A percentile compares a stretch with the other conserved stretches of the same genome.
Conservation (phyloP, 495 filamentous ascomycete genomes). For the Daldinia childiae region DNA sequence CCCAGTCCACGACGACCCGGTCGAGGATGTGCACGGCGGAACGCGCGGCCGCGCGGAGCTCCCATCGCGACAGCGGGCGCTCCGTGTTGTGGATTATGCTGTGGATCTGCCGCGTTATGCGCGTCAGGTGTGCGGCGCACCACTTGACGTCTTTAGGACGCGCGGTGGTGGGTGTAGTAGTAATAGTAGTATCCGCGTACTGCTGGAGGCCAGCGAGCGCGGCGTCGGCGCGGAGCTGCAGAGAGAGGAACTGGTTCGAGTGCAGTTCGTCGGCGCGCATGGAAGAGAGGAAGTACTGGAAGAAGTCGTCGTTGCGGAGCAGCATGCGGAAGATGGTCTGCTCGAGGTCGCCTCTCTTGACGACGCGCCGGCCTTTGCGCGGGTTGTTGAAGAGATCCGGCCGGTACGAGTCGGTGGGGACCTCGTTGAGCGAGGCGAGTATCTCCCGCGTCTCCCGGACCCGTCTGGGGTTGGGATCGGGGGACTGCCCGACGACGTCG, state of each 20-base stretch:
- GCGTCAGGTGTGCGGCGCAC: slow-evolving; percentile 52
- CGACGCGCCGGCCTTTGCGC: slow-evolving; percentile 31
- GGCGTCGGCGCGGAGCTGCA: background rate
- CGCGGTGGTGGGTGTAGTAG: background rate
- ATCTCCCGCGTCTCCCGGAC: slow-evolving; percentile 56
- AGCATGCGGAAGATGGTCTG: slow-evolving; percentile 59
- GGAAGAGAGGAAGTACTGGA: slow-evolving; percentile 52
- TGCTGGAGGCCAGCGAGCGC: slow-evolving; percentile 4
- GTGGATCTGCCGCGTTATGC: slow-evolving; percentile 49
- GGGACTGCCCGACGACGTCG: slow-evolving; percentile 48
- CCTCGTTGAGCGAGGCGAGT: slow-evolving; percentile 51
- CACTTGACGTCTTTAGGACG: slow-evolving; percentile 45
- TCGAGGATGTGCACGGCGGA: slow-evolving; percentile 54
- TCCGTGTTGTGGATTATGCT: slow-evolving; percentile 48
- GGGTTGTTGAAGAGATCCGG: slow-evolving; percentile 50
- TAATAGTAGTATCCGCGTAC: background rate
- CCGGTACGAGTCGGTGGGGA: slow-evolving; percentile 49
- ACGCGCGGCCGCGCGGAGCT: slow-evolving; percentile 51
- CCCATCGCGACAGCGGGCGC: slow-evolving; percentile 45
- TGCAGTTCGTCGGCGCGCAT: slow-evolving; percentile 50
- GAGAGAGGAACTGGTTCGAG: slow-evolving; percentile 52
- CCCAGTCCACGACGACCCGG: slow-evolving; percentile 51
- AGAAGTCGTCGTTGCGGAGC: slow-evolving; percentile 55
- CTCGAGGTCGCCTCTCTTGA: slow-evolving; percentile 55
- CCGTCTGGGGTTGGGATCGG: slow-evolving; percentile 45